Conservation (phyloP, 306 rosid species). For the Sphenostylis stenocarpa region DNA sequence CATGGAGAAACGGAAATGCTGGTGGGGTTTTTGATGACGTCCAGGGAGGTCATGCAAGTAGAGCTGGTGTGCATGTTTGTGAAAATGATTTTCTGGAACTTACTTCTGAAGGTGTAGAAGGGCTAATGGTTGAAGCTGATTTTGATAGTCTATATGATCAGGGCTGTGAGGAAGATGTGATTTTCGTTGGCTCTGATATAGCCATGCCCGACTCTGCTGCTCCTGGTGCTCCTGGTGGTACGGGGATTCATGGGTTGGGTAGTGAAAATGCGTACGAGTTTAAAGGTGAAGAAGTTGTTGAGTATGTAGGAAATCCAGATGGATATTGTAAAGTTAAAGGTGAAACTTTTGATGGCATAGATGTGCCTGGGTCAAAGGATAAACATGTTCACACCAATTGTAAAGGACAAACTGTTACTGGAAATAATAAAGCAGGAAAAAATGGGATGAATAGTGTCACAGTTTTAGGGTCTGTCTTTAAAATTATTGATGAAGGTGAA, state of each 20-base stretch:
- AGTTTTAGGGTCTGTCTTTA: conserved; percentile 12
- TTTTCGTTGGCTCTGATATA: not conserved
- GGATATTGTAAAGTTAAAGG: conserved; percentile 14
- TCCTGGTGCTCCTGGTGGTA: conserved; percentile 13
- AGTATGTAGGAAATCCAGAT: not conserved
- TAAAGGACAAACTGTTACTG: not conserved
- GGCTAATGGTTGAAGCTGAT: conserved; percentile 17
- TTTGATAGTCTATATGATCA: conserved; percentile 15
- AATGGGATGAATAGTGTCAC: not conserved
- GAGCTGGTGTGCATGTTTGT: conserved; percentile 10
- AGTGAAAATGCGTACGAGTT: conserved; percentile 28
- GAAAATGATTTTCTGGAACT: conserved; percentile 20
- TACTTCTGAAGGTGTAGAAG: conserved; percentile 24
- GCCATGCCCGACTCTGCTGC: not conserved
- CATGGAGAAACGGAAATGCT: conserved; percentile 27
- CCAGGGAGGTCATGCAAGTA: not conserved
- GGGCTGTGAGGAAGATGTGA: conserved; percentile 16
- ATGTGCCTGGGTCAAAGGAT: conserved; percentile 19
- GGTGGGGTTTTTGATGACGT: conserved; percentile 23
- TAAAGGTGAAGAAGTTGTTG: conserved; percentile 13
- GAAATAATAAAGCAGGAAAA: conserved; percentile 10
- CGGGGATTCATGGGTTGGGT: conserved; percentile 25
- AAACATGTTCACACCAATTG: conserved; percentile 5
- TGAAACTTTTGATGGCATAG: conserved; percentile 23
- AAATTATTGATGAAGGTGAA: conserved; percentile 29